Percentiles rank a stretch among this genome's conserved stretches.
phyloP scores from a whole-genome alignment of 805 yeast genomes.

The Saccharomycopsis oosterbeekiorum region DNA sequence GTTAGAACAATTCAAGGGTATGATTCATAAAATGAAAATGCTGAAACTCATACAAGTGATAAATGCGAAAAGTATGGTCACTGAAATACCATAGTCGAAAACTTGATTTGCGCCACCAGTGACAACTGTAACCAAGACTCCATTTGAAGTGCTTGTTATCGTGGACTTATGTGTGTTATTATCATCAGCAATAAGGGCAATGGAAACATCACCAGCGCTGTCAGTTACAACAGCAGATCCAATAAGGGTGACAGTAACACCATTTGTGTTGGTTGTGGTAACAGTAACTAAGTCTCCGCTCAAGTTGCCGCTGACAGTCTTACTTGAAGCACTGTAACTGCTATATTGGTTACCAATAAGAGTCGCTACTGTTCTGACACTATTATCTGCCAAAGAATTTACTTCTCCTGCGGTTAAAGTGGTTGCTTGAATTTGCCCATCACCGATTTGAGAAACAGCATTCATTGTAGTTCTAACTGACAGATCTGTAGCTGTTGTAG shows the following conservation, averaged over 20 bases:
- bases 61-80: not conserved
- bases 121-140: not conserved
- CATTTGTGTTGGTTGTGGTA: conserved; percentile 18
- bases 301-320: conserved; percentile 11
- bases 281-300: conserved; percentile 12
- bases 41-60: not conserved
- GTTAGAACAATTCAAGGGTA: too few relatives aligned
- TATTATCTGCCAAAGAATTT: not conserved
- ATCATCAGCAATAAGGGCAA: not conserved
- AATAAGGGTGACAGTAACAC: conserved; percentile 17
- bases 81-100: not conserved
- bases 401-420: conserved; percentile 18
- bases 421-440: conserved; percentile 27
- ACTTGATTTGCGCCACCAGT: not conserved
- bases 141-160: not conserved
- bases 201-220: conserved; percentile 5
- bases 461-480: conserved; percentile 20
- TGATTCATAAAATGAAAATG: not conserved
- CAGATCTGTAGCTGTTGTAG: conserved; percentile 20
- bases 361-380: conserved; percentile 11
- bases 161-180: not conserved
- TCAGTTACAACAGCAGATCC: conserved; percentile 15
- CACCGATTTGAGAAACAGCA: conserved; percentile 24
- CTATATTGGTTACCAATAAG: conserved; percentile 4
- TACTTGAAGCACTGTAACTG: not conserved